Conservation (phyloP, 805 yeast genomes). For the Zygosaccharomyces kombuchaensis region DNA sequence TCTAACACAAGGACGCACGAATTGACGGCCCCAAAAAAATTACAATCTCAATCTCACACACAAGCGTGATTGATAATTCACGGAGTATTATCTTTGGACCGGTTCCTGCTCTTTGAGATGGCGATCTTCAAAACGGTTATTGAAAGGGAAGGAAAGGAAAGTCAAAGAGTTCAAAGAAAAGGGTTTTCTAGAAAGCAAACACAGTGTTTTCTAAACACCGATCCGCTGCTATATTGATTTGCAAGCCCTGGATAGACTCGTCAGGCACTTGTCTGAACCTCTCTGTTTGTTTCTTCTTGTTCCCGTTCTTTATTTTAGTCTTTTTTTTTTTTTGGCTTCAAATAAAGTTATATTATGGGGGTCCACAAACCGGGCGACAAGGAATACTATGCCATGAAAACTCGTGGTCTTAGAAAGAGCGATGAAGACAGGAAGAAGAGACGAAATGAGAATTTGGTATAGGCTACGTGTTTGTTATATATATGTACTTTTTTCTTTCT, state of each 20-base stretch:
- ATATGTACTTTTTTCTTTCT: too few relatives aligned
- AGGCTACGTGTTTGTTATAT: too few relatives aligned
- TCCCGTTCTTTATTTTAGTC: not conserved
- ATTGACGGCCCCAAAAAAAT: not conserved
- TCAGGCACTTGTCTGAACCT: not conserved
- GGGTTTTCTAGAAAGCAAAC: not conserved
- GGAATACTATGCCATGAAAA: not conserved
- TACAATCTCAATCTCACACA: not conserved
- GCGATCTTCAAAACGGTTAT: not conserved
- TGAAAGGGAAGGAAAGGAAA: not conserved
- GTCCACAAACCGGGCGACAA: not conserved
- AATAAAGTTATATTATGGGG: not conserved
- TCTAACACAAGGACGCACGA: not conserved
- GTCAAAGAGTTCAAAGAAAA: not conserved
- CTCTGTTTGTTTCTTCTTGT: not conserved
- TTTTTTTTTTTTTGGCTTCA: not conserved
- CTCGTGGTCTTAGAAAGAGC: not conserved
- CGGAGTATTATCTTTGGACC: not conserved
- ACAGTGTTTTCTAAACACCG: not conserved
- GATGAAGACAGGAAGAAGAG: too few relatives aligned
- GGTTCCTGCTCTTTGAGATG: not conserved
- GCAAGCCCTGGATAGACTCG: not conserved
- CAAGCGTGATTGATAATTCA: not conserved
- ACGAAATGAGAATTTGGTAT: too few relatives aligned
- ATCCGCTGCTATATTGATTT: not conserved